Conservation (phyloP, 1,284 basidiomycete genomes). For the Austroboletus niveus region DNA sequence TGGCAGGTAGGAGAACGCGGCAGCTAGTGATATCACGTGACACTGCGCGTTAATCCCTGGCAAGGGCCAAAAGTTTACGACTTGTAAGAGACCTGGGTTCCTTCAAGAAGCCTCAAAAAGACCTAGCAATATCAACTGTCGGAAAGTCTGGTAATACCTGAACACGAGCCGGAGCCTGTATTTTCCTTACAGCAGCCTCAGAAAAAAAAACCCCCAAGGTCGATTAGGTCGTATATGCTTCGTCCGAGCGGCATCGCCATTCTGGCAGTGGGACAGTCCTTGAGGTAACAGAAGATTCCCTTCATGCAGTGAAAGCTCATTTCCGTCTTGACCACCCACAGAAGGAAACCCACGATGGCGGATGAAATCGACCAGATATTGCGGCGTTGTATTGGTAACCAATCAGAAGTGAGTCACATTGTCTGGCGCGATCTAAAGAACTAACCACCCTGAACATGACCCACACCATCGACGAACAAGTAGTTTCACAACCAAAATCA, state of each 20-base stretch:
- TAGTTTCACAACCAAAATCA: constrained; percentile 17
- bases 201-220: not conserved
- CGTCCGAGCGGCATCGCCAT: no score
- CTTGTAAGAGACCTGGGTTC: not conserved
- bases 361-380: constrained; percentile 2
- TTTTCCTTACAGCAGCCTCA: not conserved
- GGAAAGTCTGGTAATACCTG: not conserved
- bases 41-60: no score
- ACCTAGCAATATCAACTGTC: not conserved
- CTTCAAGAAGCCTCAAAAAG: not conserved
- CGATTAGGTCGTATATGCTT: not conserved
- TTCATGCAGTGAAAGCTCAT: constrained; percentile 3
- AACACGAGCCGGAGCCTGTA: not conserved
- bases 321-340: constrained; percentile 6
- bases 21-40: constrained; percentile 5
- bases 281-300: no score
- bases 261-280: no score
- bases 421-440: constrained; percentile 5
- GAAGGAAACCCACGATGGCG: constrained; percentile 1
- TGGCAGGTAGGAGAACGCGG: no score
- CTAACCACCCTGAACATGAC: constrained; percentile 14
- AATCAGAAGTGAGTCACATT: constrained; percentile 16
- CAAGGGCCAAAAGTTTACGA: no score
- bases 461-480: constrained; percentile 9
- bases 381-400: constrained; percentile 2